phyloP scores from a whole-genome alignment of 495 filamentous ascomycete species.

The Delitschia confertaspora region DNA sequence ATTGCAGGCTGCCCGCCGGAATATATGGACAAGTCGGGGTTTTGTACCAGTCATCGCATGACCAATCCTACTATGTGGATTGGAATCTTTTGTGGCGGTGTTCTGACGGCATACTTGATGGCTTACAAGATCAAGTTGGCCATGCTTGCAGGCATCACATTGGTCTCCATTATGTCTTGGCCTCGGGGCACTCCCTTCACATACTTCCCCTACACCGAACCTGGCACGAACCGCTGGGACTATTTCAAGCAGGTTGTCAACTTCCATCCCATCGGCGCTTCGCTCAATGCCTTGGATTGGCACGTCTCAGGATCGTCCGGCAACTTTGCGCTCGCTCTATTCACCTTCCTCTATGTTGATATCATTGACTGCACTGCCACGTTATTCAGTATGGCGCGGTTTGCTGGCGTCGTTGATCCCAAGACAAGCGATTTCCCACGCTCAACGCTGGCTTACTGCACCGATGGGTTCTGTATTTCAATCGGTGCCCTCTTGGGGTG shows the following conservation, averaged over 20 bases:
- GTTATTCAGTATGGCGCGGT: conserved; percentile 75
- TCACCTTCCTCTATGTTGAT: conserved; percentile 82
- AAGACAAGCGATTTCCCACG: conserved; percentile 71
- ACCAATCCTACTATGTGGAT: conserved; percentile 72
- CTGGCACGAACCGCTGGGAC: conserved; percentile 58
- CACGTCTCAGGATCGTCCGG: conserved; percentile 50
- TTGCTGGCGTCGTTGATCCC: conserved; percentile 66
- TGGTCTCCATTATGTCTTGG: conserved; percentile 81
- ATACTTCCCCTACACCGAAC: conserved; percentile 60
- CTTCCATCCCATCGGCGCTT: conserved; percentile 64
- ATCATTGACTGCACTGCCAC: conserved; percentile 73
- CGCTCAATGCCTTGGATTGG: conserved; percentile 61
- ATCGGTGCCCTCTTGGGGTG: conserved; percentile 68
- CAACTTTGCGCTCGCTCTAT: conserved; percentile 70
- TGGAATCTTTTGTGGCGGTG: conserved; percentile 73
- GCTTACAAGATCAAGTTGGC: conserved; percentile 76
- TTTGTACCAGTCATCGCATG: conserved; percentile 56
- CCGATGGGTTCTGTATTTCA: conserved; percentile 67
- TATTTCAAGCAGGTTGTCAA: conserved; percentile 78
- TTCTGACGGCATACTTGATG: conserved; percentile 69
- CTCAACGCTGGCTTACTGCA: conserved; percentile 68
- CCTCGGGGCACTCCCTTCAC: conserved; percentile 64
- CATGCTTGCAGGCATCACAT: conserved; percentile 67
- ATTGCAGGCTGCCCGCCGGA: conserved; percentile 57
- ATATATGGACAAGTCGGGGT: conserved; percentile 35